A percentile compares a stretch with the other conserved stretches of the same genome.
Evolutionary conservation across 164 flowering plant genomes (phyloP).

Genomic region (Tetrastigma voinierianum): DNA sequence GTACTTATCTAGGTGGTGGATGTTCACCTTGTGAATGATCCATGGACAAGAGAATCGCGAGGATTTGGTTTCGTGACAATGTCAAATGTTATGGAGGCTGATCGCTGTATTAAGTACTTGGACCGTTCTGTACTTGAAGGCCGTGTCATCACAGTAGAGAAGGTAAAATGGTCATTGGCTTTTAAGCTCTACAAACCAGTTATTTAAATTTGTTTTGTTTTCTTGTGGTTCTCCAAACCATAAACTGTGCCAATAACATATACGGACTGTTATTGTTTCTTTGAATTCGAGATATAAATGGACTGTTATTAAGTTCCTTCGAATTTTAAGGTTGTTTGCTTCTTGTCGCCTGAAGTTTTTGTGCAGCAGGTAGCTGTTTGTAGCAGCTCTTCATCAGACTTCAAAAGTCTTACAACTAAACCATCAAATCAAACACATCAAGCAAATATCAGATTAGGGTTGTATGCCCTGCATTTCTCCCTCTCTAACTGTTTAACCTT

Average conservation of each 20-base stretch:
- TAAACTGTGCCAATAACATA: no score
- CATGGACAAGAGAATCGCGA: slow-evolving; percentile 92
- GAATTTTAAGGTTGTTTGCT: slow-evolving; percentile 49
- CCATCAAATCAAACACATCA: slow-evolving; percentile 68
- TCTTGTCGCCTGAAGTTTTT: slow-evolving; percentile 66
- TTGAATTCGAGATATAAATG: slow-evolving; percentile 8
- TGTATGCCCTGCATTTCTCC: slow-evolving; percentile 92
- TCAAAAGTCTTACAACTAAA: slow-evolving; percentile 49
- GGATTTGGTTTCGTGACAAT: slow-evolving; percentile 96
- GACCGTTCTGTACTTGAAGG: slow-evolving; percentile 81
- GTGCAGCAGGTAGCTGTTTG: slow-evolving; percentile 91
- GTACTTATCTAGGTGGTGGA: slow-evolving; percentile 58
- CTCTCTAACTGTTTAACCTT: slow-evolving; percentile 23
- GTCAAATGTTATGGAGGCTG: slow-evolving; percentile 65
- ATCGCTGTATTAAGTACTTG: slow-evolving; percentile 77
- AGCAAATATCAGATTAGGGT: slow-evolving; percentile 85
- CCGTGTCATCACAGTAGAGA: slow-evolving; percentile 88
- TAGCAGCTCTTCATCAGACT: slow-evolving; percentile 93
- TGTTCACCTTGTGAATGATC: slow-evolving; percentile 88
- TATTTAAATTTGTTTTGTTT: background rate
- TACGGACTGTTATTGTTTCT: no score
- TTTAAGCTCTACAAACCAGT: background rate
- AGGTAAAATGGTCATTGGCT: slow-evolving; percentile 39
- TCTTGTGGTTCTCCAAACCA: no score
- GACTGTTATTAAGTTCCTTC: slow-evolving; percentile 15